Evolutionary conservation across 2,329 filamentous ascomycete genomes (phyloP), one percentile per base, ranked within the genome.

Genomic region (Fusarium keratoplasticum): DNA sequence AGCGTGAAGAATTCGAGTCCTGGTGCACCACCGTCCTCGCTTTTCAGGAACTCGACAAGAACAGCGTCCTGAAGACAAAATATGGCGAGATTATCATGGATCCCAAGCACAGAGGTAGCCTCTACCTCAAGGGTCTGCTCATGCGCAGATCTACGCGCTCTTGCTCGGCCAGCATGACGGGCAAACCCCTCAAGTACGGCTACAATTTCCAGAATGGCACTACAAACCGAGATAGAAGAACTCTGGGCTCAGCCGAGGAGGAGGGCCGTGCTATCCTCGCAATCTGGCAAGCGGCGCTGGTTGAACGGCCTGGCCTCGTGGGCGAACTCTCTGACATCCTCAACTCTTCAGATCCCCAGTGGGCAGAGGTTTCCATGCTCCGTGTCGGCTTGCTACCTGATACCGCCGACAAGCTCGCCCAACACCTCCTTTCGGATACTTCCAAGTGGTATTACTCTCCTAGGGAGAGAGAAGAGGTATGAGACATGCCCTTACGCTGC

Each of bases 381-480:
- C 11, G 20, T 7, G 14, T 47, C 3, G 14, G 42, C 2, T 65
- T 73, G 14, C 20, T 55, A 18, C 20, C 4, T 9, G 47, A 33
- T 2, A 66, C 54, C 3, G 60, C 61, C 1, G 8, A 6, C 9
- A 5, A 35, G n/a, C 66, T 75, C 2, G 52, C 29, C 20, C 27
- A 68, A 4, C 31, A 73, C 40, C 52, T 76, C 0, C 58, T 67
- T 6, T 27, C 27, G 3, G 61, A 75, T 33, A 20, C 33, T 2
- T 50, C 47, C 5, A 71, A 55, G 38, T 72, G 72, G 73, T 73
- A 75, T 20, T 66, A 68, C 38, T 70, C 70, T 4, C 18, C 29
- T 20, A 33, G 20, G 31, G 61, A 66, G 25, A 72, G 58, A 18
- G 25, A n/a, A 9, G n/a, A 62, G 38, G 67, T 67, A 31, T 44